phyloP scores from a whole-genome alignment of 2,329 filamentous ascomycete species.

The Metarhizium brunneum region DNA sequence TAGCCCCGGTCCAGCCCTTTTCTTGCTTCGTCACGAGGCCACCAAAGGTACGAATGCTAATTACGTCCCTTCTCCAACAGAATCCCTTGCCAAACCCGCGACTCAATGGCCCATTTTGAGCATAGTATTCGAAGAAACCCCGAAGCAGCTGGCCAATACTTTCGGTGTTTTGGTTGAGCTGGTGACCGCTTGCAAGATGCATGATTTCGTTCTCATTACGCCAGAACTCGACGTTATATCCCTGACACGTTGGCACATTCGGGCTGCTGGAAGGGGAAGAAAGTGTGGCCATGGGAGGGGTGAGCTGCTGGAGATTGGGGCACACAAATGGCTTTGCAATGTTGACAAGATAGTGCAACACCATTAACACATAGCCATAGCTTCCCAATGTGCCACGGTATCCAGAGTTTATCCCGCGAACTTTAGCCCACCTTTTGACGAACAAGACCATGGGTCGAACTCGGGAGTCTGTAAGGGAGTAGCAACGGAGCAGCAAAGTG shows the following conservation, averaged over 20 bases:
- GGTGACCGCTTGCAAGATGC: conserved; percentile 44
- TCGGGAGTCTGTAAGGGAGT: conserved; percentile 68
- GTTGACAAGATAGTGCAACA: conserved; percentile 83
- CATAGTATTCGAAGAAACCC: conserved; percentile 85
- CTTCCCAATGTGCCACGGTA: conserved; percentile 81
- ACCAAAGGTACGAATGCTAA: conserved; percentile 64
- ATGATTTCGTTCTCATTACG: conserved; percentile 62
- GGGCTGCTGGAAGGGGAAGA: conserved; percentile 15
- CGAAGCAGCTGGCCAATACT: conserved; percentile 62
- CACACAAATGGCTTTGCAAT: conserved; percentile 71
- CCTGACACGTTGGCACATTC: conserved; percentile 38
- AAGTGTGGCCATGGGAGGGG: conserved; percentile 29
- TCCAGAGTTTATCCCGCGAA: conserved; percentile 74
- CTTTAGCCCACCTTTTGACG: conserved; percentile 85
- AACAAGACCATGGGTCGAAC: conserved; percentile 75
- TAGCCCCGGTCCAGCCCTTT: conserved; percentile 83
- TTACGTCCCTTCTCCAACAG: conserved; percentile 70
- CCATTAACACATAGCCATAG: conserved; percentile 89
- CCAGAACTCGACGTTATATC: conserved; percentile 69
- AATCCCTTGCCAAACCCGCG: conserved; percentile 50
- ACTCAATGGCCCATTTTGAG: conserved; percentile 47
- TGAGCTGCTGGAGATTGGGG: conserved; percentile 66
- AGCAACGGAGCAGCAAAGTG: conserved; percentile 72
- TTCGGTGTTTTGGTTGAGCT: conserved; percentile 60
- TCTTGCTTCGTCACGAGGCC: conserved; percentile 64